Base-by-base conservation (phyloP, 768 basidiomycete genomes). In the Tulasnella sp. region DNA sequence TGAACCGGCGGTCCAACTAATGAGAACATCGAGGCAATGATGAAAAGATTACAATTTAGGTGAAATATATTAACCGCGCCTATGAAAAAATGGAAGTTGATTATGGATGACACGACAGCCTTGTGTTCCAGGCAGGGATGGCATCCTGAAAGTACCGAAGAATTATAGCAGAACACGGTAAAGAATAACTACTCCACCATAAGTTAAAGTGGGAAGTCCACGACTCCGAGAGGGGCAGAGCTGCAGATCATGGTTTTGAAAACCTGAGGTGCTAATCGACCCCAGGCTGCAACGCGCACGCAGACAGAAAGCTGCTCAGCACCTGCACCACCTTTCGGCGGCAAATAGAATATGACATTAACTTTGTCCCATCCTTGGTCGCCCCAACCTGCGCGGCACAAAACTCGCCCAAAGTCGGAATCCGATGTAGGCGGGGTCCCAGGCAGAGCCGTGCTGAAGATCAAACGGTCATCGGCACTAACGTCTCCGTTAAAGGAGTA, bases 321-420 rank as follows among this genome's bases (percentile, higher is more conserved):
- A 10, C 42, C 13, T 0, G 20, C 26, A 44, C 70, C 44, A 32
- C 77, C 69, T 29, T 73, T 77, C 70, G 77, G 35, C 15, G 77
- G 77, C 10, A 77, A n/a, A 13, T 51, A 48, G n/a, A 77, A 77
- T 9, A 69, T 48, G 35, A 77, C 70, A 7, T 71, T 77, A 29
- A 46, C 77, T 70, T 73, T 32, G 44, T 77, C 77, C 71, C 77
- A 76, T 20, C 29, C 70, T 44, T 71, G 77, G 71, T 77, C 77
- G 11, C 35, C 23, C 77, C 77, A 77, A 13, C 77, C 77, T 5
- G 35, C 71, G 15, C 77, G 40, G 69, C 71, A 77, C 20, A 23
- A 73, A 26, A 77, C 77, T 9, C 61, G 69, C 20, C 77, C 77
- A 72, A 77, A 67, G 37, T 61, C 75, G 29, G 75, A 48, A 44